Conservation (phyloP, 75 land plant genomes). For the Larix kaempferi region DNA sequence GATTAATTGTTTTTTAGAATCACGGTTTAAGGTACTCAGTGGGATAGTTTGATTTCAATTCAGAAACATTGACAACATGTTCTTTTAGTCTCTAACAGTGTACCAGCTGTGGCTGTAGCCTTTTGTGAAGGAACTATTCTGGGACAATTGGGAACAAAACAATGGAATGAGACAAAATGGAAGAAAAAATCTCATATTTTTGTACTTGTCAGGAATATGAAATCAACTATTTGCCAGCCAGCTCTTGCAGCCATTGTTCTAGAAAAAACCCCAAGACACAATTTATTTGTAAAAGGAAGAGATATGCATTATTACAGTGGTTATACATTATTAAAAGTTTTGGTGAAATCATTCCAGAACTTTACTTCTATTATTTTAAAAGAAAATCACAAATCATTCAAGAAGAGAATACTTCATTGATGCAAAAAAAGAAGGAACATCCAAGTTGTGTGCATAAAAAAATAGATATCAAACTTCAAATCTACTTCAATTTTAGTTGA, state of each 20-base stretch:
- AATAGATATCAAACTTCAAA: too few species aligned
- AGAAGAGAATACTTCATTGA: too few species aligned
- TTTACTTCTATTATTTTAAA: too few species aligned
- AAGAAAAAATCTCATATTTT: slow-evolving; percentile 32
- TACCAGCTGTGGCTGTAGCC: slow-evolving; percentile 39
- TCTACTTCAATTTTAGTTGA: too few species aligned
- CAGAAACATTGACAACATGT: neutral
- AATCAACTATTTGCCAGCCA: slow-evolving; percentile 50
- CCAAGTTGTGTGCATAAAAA: too few species aligned
- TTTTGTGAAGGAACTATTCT: slow-evolving; percentile 52
- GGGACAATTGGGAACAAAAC: slow-evolving; percentile 39
- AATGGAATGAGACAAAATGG: slow-evolving; percentile 24
- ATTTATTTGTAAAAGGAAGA: neutral
- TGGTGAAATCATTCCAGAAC: too few species aligned
- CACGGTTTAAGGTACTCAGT: neutral
- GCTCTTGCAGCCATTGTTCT: slow-evolving; percentile 51
- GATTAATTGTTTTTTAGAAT: neutral
- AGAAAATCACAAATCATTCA: too few species aligned
- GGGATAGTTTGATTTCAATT: neutral
- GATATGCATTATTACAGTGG: too few species aligned
- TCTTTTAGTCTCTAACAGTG: slow-evolving; percentile 25
- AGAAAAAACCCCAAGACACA: slow-evolving; percentile 31
- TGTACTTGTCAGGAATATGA: slow-evolving; percentile 60
- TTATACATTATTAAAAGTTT: too few species aligned
- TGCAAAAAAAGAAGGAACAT: too few species aligned